phyloP scores from a whole-genome alignment of 768 basidiomycete genomes.

The Clathrus columnatus region DNA sequence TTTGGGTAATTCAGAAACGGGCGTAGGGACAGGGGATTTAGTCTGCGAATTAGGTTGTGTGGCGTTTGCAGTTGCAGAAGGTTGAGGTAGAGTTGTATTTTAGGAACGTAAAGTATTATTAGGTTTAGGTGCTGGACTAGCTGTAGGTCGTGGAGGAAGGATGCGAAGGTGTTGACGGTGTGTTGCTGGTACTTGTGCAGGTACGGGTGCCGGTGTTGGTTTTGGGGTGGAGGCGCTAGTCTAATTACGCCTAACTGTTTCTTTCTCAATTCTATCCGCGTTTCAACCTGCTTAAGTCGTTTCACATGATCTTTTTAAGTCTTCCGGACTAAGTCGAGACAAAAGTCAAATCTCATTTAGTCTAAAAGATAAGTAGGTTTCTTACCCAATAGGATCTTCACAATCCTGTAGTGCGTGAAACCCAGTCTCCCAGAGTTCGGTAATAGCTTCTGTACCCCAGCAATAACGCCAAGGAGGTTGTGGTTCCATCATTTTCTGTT shows the following conservation, averaged over 20 bases:
- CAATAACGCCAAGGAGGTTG: conserved; percentile 55
- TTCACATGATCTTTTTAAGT: conserved; percentile 9
- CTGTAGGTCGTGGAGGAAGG: conserved; percentile 63
- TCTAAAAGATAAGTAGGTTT: no score
- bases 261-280: conserved; percentile 45
- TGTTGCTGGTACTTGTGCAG: conserved; percentile 18
- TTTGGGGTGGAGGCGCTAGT: background rate
- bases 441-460: conserved; percentile 61
- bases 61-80: no score
- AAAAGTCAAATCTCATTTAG: no score
- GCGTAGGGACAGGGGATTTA: conserved; percentile 6
- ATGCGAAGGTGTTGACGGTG: no score
- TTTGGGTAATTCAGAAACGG: conserved; percentile 14
- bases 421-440: conserved; percentile 80
- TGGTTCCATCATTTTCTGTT: conserved; percentile 48
- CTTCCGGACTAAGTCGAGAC: no score
- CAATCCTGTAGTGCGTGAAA: conserved; percentile 57
- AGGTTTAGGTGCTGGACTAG: conserved; percentile 22
- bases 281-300: conserved; percentile 33
- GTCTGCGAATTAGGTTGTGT: no score
- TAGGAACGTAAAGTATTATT: no score
- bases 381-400: conserved; percentile 58
- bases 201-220: no score
- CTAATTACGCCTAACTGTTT: conserved; percentile 26
- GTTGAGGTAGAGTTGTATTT: no score